phyloP scores from a whole-genome alignment of 225 moss, liverwort and hornwort species.

The Neckera pumila region DNA sequence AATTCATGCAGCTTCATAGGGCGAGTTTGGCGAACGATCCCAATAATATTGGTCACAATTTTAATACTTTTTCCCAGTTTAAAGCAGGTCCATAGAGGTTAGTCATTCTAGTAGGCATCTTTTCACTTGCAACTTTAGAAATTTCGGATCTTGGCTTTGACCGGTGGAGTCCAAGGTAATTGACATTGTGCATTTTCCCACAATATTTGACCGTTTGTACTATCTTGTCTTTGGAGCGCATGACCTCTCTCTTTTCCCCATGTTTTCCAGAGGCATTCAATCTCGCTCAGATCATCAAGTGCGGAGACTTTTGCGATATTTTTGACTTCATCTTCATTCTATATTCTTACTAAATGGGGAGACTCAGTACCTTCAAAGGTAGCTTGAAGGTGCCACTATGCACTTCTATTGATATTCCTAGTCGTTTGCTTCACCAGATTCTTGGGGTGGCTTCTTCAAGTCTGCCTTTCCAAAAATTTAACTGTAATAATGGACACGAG shows the following conservation, averaged over 20 bases:
- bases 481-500: background rate
- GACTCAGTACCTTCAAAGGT: background rate
- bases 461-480: background rate
- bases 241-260: background rate
- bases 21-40: background rate
- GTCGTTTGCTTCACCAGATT: background rate
- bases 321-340: background rate
- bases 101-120: background rate
- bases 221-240: background rate
- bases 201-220: background rate
- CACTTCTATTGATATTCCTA: background rate
- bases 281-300: background rate
- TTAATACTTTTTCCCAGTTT: background rate
- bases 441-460: background rate
- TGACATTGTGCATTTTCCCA: background rate
- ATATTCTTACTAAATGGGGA: background rate
- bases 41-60: background rate
- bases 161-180: background rate
- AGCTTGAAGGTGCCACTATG: background rate
- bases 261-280: background rate
- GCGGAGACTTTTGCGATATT: background rate
- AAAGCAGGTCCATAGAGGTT: background rate
- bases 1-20: background rate
- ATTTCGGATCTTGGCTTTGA: constrained; percentile 1
- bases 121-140: background rate